Conservation (phyloP, 108 stramenopile genomes). For the Parmales sp. region DNA sequence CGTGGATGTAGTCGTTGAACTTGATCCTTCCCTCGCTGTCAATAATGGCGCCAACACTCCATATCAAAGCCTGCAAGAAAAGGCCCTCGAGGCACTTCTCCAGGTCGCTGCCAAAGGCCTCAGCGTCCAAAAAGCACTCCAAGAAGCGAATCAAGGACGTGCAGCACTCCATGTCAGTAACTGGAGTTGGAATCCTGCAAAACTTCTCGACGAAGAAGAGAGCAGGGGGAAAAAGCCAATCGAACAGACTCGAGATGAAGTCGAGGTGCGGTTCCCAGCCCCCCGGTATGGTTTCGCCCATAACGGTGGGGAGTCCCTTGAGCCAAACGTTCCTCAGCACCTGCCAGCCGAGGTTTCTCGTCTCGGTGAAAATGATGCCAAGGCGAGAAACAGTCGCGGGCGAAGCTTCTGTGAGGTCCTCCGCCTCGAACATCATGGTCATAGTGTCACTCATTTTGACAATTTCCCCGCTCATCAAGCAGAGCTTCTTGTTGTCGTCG, state of each 20-base stretch:
- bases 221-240: slow-evolving; percentile 61
- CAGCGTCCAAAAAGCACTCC: slow-evolving; percentile 46
- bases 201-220: slow-evolving; percentile 49
- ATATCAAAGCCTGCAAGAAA: slow-evolving; percentile 38
- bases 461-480: slow-evolving; percentile 80
- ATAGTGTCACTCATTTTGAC: slow-evolving; percentile 73
- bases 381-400: slow-evolving; percentile 83
- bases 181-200: slow-evolving; percentile 67
- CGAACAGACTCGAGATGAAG: slow-evolving; percentile 49
- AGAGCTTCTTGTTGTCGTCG: slow-evolving; percentile 87
- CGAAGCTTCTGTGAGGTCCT: slow-evolving; percentile 75
- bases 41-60: slow-evolving; percentile 39
- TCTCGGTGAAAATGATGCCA: slow-evolving; percentile 82
- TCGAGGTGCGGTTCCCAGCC: slow-evolving; percentile 3
- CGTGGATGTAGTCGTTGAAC: slow-evolving; percentile 21
- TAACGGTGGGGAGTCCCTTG: slow-evolving; percentile 35
- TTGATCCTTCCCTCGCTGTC: slow-evolving; percentile 20
- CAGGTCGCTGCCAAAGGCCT: background rate
- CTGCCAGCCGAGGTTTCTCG: slow-evolving; percentile 77
- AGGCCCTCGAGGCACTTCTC: slow-evolving; percentile 30
- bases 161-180: slow-evolving; percentile 69
- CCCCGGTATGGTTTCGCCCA: slow-evolving; percentile 49
- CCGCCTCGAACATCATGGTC: slow-evolving; percentile 89
- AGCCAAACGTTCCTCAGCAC: slow-evolving; percentile 79
- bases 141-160: slow-evolving; percentile 59